These are phyloP conservation scores for Nemania sp. DNA, from an alignment of 2,329 filamentous ascomycete genomes.

Conservation along the genomic window DNA sequence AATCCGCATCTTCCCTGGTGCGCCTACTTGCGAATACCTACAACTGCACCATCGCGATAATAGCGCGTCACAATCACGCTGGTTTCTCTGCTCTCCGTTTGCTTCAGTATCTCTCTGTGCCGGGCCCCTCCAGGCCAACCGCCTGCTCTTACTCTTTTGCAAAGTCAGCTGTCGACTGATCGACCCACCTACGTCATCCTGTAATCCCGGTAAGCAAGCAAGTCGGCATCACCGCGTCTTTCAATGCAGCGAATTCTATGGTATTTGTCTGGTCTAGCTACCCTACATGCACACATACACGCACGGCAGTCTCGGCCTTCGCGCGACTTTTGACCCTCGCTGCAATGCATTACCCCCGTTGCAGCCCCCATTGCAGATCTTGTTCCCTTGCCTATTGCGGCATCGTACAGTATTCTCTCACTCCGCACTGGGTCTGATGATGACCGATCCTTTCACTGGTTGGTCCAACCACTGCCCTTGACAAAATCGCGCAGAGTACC, in stretches of 20 bases:
- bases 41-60: no score
- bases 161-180: no score
- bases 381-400: conserved; percentile 33
- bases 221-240: conserved; percentile 25
- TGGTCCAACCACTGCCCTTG: conserved; percentile 24
- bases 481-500: conserved; percentile 40
- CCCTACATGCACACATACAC: background rate
- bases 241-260: no score
- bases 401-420: conserved; percentile 34
- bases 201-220: conserved; percentile 5
- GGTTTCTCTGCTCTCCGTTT: no score
- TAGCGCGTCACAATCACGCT: no score
- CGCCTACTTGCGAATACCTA: no score
- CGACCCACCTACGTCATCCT: conserved; percentile 8
- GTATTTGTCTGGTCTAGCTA: conserved; percentile 7
- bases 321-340: conserved; percentile 20
- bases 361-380: conserved; percentile 32
- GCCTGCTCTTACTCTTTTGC: no score
- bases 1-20: background rate
- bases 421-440: conserved; percentile 36
- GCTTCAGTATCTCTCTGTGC: no score
- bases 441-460: conserved; percentile 22
- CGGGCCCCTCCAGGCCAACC: no score
- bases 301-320: conserved; percentile 25
- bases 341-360: conserved; percentile 22